Evolutionary conservation across 805 yeast genomes (phyloP).

Genomic region (Osmozyma mogii): DNA sequence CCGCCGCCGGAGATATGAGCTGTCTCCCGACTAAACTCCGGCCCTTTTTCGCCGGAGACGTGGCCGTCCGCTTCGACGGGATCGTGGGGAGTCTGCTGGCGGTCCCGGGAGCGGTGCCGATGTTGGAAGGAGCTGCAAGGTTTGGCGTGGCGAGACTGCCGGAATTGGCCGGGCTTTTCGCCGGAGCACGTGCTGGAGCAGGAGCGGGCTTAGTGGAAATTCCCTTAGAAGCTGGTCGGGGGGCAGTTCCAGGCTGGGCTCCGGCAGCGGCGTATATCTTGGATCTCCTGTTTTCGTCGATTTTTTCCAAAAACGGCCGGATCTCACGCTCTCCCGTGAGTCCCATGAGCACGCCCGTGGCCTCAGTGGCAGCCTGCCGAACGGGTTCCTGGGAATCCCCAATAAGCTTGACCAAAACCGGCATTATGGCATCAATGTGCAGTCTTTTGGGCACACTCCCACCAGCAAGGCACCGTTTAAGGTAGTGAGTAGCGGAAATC

Average conservation of each 20-base stretch:
- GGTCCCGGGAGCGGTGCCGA: too few species aligned
- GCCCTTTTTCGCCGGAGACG: too few species aligned
- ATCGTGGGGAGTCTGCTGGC: too few species aligned
- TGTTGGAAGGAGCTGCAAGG: too few species aligned
- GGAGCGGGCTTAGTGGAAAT: constrained; percentile 7
- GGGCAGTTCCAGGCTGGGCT: constrained; percentile 4
- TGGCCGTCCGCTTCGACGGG: too few species aligned
- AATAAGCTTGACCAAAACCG: constrained; percentile 51
- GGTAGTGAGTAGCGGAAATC: constrained; percentile 57
- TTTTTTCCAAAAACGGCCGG: constrained; percentile 48
- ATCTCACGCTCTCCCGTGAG: constrained; percentile 70
- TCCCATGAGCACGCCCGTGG: constrained; percentile 76
- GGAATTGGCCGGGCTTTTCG: too few species aligned
- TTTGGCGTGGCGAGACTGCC: too few species aligned
- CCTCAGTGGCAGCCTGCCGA: constrained; percentile 67
- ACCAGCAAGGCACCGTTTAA: constrained; percentile 53
- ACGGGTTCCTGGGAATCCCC: constrained; percentile 81
- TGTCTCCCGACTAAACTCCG: too few species aligned
- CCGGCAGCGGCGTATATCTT: constrained; percentile 39
- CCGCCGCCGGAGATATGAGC: too few species aligned
- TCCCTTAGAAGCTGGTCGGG: constrained; percentile 15
- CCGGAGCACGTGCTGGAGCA: constrained; percentile 4
- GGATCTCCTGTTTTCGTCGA: constrained; percentile 66
- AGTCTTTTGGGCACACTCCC: constrained; percentile 43
- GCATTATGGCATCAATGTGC: constrained; percentile 54